Evolutionary conservation across 257 asterid genomes (phyloP).

Genomic region (Dorcoceras hygrometricum): DNA sequence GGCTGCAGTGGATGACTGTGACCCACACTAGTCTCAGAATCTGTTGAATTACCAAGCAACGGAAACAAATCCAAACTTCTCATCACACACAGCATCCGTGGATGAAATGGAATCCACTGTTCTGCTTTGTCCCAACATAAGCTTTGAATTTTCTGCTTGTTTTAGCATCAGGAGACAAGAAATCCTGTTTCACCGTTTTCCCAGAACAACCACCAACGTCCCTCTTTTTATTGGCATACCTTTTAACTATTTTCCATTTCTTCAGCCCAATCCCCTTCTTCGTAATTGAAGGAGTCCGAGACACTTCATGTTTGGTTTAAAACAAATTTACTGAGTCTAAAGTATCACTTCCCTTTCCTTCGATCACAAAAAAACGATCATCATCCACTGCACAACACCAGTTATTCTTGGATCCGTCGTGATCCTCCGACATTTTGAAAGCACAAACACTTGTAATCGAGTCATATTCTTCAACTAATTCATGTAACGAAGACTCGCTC

Average conservation of each 20-base stretch:
- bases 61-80: constrained; percentile 35
- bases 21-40: constrained; percentile 67
- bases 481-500: constrained; percentile 33
- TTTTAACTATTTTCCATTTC: constrained; percentile 75
- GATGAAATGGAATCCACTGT: constrained; percentile 62
- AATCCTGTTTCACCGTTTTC: constrained; percentile 38
- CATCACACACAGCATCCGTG: constrained; percentile 37
- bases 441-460: constrained; percentile 18
- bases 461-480: constrained; percentile 37
- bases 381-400: constrained; percentile 27
- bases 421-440: constrained; percentile 20
- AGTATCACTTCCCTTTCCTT: constrained; percentile 28
- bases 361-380: constrained; percentile 20
- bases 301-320: constrained; percentile 9
- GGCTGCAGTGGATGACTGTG: constrained; percentile 65
- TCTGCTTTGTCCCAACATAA: constrained; percentile 39
- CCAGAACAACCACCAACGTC: constrained; percentile 32
- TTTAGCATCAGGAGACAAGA: constrained; percentile 27
- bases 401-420: constrained; percentile 28
- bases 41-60: constrained; percentile 35
- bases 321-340: constrained; percentile 14
- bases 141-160: constrained; percentile 35
- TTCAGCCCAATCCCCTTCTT: constrained; percentile 62
- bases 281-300: constrained; percentile 27
- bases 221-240: constrained; percentile 41